Evolutionary conservation across 805 yeast genomes (phyloP).

Genomic region (Candida pseudofarinosa): DNA sequence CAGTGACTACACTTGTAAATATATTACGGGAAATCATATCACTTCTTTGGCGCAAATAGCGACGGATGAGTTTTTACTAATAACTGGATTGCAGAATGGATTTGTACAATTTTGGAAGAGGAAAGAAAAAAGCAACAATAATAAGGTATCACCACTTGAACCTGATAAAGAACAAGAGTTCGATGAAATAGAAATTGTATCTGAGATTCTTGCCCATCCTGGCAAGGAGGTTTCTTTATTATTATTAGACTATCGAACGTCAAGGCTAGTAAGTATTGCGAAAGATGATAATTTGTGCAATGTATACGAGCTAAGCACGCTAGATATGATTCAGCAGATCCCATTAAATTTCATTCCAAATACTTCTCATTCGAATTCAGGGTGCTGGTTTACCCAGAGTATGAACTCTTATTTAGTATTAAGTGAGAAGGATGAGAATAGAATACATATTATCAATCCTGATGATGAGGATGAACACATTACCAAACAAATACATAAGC

Average conservation of each 20-base stretch:
- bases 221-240: slow-evolving; percentile 12
- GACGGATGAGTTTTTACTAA: slow-evolving; percentile 10
- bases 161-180: slow-evolving; percentile 3
- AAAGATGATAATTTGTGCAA: slow-evolving; percentile 13
- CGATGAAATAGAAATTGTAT: slow-evolving; percentile 4
- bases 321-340: slow-evolving; percentile 20
- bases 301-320: slow-evolving; percentile 15
- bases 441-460: slow-evolving; percentile 9
- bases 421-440: slow-evolving; percentile 9
- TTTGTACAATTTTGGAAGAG: slow-evolving; percentile 17
- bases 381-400: slow-evolving; percentile 11
- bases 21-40: slow-evolving; percentile 10
- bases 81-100: slow-evolving; percentile 18
- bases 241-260: slow-evolving; percentile 11
- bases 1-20: slow-evolving; percentile 5
- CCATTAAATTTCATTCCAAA: slow-evolving; percentile 13
- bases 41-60: slow-evolving; percentile 10
- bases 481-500: slow-evolving; percentile 9
- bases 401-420: slow-evolving; percentile 9
- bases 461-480: slow-evolving; percentile 9
- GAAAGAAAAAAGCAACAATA: slow-evolving; percentile 1
- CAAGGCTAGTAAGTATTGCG: slow-evolving; percentile 15
- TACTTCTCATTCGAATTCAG: slow-evolving; percentile 5
- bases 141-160: background rate
- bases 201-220: slow-evolving; percentile 14